Evolutionary conservation across 768 basidiomycete genomes (phyloP), one percentile per base, ranked within the genome.

Genomic region (Rhodotorula diobovata): DNA sequence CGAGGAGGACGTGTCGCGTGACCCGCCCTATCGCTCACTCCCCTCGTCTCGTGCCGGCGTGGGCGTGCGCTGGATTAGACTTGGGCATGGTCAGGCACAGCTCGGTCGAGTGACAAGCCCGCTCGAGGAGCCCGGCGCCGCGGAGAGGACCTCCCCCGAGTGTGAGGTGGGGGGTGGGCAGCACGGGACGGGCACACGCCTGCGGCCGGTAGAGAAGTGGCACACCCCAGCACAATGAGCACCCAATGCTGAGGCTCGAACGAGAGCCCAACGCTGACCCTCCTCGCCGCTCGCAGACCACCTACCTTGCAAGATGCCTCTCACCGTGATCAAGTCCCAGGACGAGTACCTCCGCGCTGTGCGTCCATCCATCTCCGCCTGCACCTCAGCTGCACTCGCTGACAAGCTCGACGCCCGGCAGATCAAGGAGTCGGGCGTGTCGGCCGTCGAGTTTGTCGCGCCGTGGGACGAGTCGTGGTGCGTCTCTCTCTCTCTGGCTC

Each of bases 391-490:
- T n/a, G 34, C 18, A n/a, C 46, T 58, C 28, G 1, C 41, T 35
- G 18, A 30, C 14, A 7, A 45, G 16, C 28, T 14, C 2, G 20
- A 1, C 39, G 10, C 14, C 21, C 18, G 23, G 37, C 57, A 74
- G 73, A 67, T 74, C 64, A 39, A 63, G 25, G 25, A 34, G 6
- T 61, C 53, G 21, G 43, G 32, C 21, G 15, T 65, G 50, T 18
- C 50, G 34, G 69, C 59, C 23, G 51, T 74, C 63, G 57, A 67
- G 53, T 74, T 74, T 54, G 51, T 61, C 20, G 72, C 72, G 28
- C 72, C 72, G 20, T 73, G 72, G 72, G 72, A 73, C 23, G 72
- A 69, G 37, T 56, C 64, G 2, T 73, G 61, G 71, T 72, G 48
- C 51, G 71, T 56, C 30, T 15, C 46, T 21, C 46, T 18, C 46